Evolutionary conservation across 2,329 filamentous ascomycete genomes (phyloP).

Genomic region (Drechslerella dactyloides): DNA sequence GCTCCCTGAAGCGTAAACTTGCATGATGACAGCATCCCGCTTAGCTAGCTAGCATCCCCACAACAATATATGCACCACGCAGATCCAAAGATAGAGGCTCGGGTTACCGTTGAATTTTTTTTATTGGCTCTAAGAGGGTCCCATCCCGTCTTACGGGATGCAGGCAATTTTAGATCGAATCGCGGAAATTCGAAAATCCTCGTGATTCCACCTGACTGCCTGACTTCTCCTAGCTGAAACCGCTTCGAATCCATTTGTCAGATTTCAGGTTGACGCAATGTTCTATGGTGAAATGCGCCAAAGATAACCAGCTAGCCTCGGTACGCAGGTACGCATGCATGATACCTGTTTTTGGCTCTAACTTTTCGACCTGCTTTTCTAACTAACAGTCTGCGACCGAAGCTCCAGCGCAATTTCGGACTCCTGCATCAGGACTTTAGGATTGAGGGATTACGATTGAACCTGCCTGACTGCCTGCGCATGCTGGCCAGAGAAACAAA

Average conservation of each 20-base stretch:
- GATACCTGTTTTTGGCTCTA: not conserved
- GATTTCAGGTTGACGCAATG: not conserved
- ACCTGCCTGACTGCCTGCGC: not conserved
- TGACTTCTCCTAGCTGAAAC: no score
- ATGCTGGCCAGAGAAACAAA: not conserved
- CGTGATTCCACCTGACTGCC: no score
- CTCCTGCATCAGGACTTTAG: not conserved
- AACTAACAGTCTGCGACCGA: not conserved
- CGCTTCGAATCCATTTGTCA: not conserved
- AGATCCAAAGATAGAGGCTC: conserved; percentile 15
- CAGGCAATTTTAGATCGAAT: no score
- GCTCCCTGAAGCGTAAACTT: not conserved
- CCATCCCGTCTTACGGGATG: not conserved
- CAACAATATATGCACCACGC: conserved; percentile 8
- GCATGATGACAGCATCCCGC: conserved; percentile 46
- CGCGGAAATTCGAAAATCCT: no score
- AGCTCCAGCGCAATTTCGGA: not conserved
- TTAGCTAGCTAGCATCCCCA: conserved; percentile 6
- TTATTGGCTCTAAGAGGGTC: conserved; percentile 20
- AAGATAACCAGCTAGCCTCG: not conserved
- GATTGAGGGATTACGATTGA: not conserved
- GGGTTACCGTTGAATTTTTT: conserved; percentile 39
- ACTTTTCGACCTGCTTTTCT: not conserved
- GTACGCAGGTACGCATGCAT: not conserved
- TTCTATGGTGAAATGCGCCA: not conserved